Evolutionary conservation across 192 early-diverging fungal species (phyloP), one percentile per base, ranked within the genome.

Genomic region (Neocallimastix lanati): DNA sequence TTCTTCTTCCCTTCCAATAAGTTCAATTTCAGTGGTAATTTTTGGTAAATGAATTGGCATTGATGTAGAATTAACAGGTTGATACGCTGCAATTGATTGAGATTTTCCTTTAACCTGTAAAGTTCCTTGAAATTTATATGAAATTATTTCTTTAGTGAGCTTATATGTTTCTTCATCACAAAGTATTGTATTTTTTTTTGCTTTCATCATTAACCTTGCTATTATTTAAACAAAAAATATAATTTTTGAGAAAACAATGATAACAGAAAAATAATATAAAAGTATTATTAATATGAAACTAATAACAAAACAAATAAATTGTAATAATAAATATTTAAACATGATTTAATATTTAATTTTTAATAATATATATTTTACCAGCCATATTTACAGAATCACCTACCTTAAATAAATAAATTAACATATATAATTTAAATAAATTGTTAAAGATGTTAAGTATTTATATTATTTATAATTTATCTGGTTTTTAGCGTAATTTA

Each of bases 301-400:
- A 33, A 33, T 33, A 33, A 33, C 11, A 33, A 6, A 33, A 33
- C 3, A 33, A 33, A 33, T n/a, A n/a, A n/a, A n/a, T n/a, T n/a
- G n/a, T n/a, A n/a, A n/a, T n/a, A n/a, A n/a, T n/a, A n/a, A n/a
- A n/a, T n/a, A n/a, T n/a, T n/a, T n/a, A n/a, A n/a, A n/a, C n/a
- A n/a, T n/a, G n/a, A n/a, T n/a, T n/a, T n/a, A n/a, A n/a, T n/a
- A n/a, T n/a, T n/a, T n/a, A n/a, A n/a, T n/a, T n/a, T n/a, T n/a
- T n/a, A n/a, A n/a, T n/a, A n/a, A n/a, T n/a, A n/a, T n/a, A 21
- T 50, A 50, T 21, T 50, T n/a, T 67, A 67, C 50, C 50, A 0
- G 87, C 87, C 87, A 88, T 88, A 77, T 88, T 88, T 67, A 88
- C 88, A 1, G 87, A 86, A 80, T 88, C 87, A 28, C 87, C 87